A percentile compares a stretch with the other conserved stretches of the same genome.
These are phyloP conservation scores for Aspergillus arachidicola DNA, from an alignment of 2,329 filamentous ascomycete species.

Conservation along the genomic window DNA sequence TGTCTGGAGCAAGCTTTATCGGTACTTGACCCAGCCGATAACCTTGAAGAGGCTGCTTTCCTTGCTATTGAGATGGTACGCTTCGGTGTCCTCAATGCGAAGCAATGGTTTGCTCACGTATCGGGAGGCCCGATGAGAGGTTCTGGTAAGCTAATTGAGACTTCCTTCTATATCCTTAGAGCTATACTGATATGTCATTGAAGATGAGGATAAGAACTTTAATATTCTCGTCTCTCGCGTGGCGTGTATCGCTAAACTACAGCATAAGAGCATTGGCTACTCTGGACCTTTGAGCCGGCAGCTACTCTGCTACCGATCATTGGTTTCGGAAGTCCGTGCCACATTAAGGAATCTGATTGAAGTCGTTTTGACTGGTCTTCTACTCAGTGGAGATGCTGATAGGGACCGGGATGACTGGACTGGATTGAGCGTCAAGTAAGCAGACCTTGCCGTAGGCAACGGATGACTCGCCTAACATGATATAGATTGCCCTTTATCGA, in stretches of 20 bases:
- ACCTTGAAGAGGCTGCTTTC: slow-evolving; percentile 76
- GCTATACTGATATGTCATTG: slow-evolving; percentile 18
- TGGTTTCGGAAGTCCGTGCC: slow-evolving; percentile 77
- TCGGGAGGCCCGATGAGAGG: slow-evolving; percentile 63
- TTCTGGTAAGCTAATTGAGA: slow-evolving; percentile 40
- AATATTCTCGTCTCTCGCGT: slow-evolving; percentile 84
- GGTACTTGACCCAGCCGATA: slow-evolving; percentile 57
- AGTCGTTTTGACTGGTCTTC: slow-evolving; percentile 75
- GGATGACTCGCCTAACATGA: slow-evolving; percentile 10
- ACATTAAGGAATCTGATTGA: slow-evolving; percentile 82
- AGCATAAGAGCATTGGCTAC: slow-evolving; percentile 84
- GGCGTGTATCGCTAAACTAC: slow-evolving; percentile 78
- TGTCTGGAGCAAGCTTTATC: slow-evolving; percentile 72
- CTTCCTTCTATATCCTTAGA: neutral
- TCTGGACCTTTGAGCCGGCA: slow-evolving; percentile 92
- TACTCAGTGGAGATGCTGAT: slow-evolving; percentile 77
- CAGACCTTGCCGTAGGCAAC: neutral
- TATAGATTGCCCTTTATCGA: slow-evolving; percentile 47
- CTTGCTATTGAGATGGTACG: slow-evolving; percentile 84
- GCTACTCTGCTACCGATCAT: slow-evolving; percentile 80
- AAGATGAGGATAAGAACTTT: slow-evolving; percentile 74
- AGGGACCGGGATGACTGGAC: slow-evolving; percentile 68
- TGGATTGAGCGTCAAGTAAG: slow-evolving; percentile 73
- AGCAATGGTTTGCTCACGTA: slow-evolving; percentile 62
- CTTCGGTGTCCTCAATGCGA: slow-evolving; percentile 74